These are phyloP conservation scores for Flaveria trinervia DNA, from an alignment of 129 eudicot genomes.

Conservation along the genomic window DNA sequence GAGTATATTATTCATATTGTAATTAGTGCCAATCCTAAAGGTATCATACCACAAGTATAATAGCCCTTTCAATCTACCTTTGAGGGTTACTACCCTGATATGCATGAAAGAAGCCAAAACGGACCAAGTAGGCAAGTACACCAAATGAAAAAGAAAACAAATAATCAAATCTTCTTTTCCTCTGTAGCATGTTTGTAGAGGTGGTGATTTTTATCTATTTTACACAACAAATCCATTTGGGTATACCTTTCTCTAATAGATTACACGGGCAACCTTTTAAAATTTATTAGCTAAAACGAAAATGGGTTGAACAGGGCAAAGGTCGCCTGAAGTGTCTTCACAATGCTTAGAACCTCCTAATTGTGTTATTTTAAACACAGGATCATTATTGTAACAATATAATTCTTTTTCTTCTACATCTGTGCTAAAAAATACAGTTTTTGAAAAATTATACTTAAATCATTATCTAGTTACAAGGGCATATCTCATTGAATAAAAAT, in stretches of 20 bases:
- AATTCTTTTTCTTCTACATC: neutral
- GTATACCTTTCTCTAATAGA: neutral
- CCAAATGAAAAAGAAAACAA: neutral
- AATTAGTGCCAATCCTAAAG: too few relatives aligned
- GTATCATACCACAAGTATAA: neutral
- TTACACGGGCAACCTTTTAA: neutral
- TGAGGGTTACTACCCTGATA: neutral
- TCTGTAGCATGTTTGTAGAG: neutral
- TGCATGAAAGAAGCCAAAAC: neutral
- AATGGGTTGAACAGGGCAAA: neutral
- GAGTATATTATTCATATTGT: neutral
- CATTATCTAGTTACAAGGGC: neutral
- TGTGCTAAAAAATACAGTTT: neutral
- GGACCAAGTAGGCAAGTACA: too few relatives aligned
- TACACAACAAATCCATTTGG: neutral
- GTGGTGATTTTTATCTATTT: neutral
- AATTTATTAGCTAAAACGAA: neutral
- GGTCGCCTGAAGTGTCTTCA: neutral
- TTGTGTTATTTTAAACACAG: neutral
- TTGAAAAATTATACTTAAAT: neutral
- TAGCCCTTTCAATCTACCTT: slow-evolving; percentile 1
- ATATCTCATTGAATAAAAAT: neutral
- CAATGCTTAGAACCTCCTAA: neutral
- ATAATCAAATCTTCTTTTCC: neutral
- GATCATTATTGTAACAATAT: neutral